These are phyloP conservation scores for Lathyrus aphaca DNA, from an alignment of 306 rosid species.

Conservation along the genomic window DNA sequence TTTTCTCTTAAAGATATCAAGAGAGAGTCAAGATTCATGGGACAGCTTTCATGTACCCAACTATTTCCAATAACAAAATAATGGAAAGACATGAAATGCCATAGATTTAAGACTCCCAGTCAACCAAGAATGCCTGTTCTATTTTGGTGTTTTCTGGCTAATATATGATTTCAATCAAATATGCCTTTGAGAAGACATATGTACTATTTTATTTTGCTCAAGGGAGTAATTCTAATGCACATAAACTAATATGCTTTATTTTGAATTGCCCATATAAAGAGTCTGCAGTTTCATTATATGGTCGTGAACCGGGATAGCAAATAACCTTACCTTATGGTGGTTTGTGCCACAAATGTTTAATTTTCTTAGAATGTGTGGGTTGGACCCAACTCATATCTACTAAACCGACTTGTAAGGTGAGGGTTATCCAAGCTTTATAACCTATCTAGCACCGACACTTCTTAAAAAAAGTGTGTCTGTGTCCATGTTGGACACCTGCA, in stretches of 20 bases:
- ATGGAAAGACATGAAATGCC: slow-evolving; percentile 25
- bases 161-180: slow-evolving; percentile 11
- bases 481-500: too few relatives aligned
- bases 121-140: slow-evolving; percentile 24
- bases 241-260: slow-evolving; percentile 18
- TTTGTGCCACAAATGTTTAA: slow-evolving; percentile 35
- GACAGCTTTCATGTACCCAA: slow-evolving; percentile 17
- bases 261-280: slow-evolving; percentile 23
- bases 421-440: too few relatives aligned
- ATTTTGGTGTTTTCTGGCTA: slow-evolving; percentile 9
- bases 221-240: slow-evolving; percentile 24
- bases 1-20: not conserved
- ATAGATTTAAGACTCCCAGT: slow-evolving; percentile 2
- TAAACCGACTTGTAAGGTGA: too few relatives aligned
- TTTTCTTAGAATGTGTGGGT: too few relatives aligned
- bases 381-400: too few relatives aligned
- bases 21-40: slow-evolving; percentile 16
- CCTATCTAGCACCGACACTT: too few relatives aligned
- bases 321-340: slow-evolving; percentile 7
- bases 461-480: too few relatives aligned
- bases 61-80: slow-evolving; percentile 4
- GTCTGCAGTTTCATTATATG: slow-evolving; percentile 12
- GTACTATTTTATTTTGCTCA: slow-evolving; percentile 17
- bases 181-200: slow-evolving; percentile 5
- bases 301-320: slow-evolving; percentile 11